Evolutionary conservation across 2,329 filamentous ascomycete genomes (phyloP).

Genomic region (Penicillium sp.): DNA sequence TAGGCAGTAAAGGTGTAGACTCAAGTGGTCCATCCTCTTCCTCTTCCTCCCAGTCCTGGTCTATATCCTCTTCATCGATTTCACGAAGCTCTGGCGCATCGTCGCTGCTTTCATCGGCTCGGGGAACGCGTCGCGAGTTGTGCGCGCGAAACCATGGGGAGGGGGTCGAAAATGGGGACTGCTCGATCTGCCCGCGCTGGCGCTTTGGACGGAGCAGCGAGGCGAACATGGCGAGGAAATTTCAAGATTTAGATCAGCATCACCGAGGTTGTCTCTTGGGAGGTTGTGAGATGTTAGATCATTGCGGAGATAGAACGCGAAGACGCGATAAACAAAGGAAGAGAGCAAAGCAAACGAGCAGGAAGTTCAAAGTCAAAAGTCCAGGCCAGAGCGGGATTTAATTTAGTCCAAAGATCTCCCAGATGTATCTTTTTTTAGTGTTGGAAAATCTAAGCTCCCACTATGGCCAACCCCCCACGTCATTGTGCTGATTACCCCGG

Average conservation of each 20-base stretch:
- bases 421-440: not conserved
- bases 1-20: conserved; percentile 55
- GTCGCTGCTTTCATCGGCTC: conserved; percentile 10
- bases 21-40: conserved; percentile 39
- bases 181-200: conserved; percentile 13
- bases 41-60: conserved; percentile 32
- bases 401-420: not conserved
- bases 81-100: conserved; percentile 22
- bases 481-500: conserved; percentile 1
- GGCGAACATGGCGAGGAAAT: conserved; percentile 14
- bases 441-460: not conserved
- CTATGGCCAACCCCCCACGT: not conserved
- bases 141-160: conserved; percentile 13
- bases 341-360: not conserved
- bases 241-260: conserved; percentile 10
- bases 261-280: not conserved
- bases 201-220: conserved; percentile 19
- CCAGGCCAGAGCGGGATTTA: conserved; percentile 2
- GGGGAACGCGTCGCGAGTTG: conserved; percentile 5
- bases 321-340: not conserved
- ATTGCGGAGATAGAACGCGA: not conserved
- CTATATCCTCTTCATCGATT: conserved; percentile 34
- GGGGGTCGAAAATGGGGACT: conserved; percentile 13
- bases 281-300: not conserved
- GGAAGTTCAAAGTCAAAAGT: not conserved